A percentile compares a stretch with the other conserved stretches of the same genome.
Evolutionary conservation across 129 eudicot genomes (phyloP).

Genomic region (Centrapalus pauciflorus): DNA sequence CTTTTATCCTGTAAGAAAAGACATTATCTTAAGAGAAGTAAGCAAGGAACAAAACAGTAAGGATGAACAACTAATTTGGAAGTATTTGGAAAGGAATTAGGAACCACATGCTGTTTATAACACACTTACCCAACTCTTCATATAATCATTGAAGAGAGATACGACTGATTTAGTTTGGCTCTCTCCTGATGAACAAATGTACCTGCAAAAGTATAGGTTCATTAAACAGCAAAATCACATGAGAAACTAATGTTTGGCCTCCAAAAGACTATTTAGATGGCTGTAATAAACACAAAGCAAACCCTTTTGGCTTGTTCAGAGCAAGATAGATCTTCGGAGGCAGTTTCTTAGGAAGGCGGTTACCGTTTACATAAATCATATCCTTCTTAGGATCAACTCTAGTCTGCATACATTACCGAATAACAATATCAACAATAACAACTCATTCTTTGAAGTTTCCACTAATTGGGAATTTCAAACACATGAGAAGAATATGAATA

Average conservation of each 20-base stretch:
- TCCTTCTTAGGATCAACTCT: constrained; percentile 89
- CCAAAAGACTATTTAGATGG: background rate
- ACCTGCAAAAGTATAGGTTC: constrained; percentile 35
- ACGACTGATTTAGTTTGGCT: constrained; percentile 70
- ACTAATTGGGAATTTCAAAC: background rate
- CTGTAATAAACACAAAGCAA: constrained; percentile 34
- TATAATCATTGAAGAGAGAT: constrained; percentile 61
- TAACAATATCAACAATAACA: constrained; percentile 8
- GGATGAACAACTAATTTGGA: background rate
- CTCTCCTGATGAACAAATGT: constrained; percentile 91
- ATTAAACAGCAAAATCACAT: constrained; percentile 10
- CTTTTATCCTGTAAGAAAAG: constrained; percentile 52
- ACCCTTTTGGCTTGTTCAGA: constrained; percentile 99
- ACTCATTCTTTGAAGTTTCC: background rate
- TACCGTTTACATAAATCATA: constrained; percentile 90
- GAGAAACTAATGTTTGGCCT: background rate
- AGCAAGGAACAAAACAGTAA: background rate
- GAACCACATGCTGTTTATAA: background rate
- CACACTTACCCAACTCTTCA: constrained; percentile 78
- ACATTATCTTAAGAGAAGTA: background rate
- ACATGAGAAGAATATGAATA: background rate
- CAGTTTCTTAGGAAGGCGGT: constrained; percentile 81
- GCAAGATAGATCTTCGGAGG: constrained; percentile 96
- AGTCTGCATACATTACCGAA: constrained; percentile 49
- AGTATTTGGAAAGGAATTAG: background rate